Percentiles rank a stretch among this genome's conserved stretches.
These are phyloP conservation scores for carrot (Daucus carota) DNA, from an alignment of 129 eudicot genomes.

Conservation along the genomic window DNA sequence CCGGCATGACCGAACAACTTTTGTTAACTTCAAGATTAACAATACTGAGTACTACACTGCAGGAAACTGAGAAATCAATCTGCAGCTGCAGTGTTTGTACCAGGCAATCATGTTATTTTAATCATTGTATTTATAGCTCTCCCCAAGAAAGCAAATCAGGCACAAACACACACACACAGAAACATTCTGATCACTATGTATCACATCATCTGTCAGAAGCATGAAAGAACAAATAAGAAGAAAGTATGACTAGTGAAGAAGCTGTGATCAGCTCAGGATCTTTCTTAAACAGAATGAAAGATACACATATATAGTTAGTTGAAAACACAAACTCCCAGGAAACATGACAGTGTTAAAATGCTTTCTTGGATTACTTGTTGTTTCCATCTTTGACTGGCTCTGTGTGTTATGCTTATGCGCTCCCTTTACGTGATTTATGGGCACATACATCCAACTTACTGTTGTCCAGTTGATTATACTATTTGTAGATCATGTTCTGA, in stretches of 20 bases:
- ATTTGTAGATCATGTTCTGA: no score
- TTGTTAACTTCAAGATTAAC: neutral
- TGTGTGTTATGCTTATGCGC: neutral
- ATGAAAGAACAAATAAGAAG: conserved; percentile 1
- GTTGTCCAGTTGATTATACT: no score
- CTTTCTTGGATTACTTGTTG: conserved; percentile 5
- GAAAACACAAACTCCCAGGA: neutral
- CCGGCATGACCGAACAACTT: conserved; percentile 1
- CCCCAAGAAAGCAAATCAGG: conserved; percentile 3
- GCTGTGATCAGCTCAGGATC: neutral
- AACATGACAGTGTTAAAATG: neutral
- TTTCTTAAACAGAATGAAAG: conserved; percentile 1
- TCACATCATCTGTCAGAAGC: neutral
- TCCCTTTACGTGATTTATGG: conserved; percentile 30
- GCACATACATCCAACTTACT: conserved; percentile 16
- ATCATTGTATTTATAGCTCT: neutral
- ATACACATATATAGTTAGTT: neutral
- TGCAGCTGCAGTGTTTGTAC: conserved; percentile 1
- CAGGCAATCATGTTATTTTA: neutral
- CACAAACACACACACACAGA: neutral
- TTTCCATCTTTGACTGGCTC: conserved; percentile 2
- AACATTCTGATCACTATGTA: neutral
- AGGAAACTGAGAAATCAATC: conserved; percentile 7
- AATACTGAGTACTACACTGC: neutral
- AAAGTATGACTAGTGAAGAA: neutral